Base-by-base conservation (phyloP, 2,329 filamentous ascomycete genomes). In the Pseudogymnoascus sp. region DNA sequence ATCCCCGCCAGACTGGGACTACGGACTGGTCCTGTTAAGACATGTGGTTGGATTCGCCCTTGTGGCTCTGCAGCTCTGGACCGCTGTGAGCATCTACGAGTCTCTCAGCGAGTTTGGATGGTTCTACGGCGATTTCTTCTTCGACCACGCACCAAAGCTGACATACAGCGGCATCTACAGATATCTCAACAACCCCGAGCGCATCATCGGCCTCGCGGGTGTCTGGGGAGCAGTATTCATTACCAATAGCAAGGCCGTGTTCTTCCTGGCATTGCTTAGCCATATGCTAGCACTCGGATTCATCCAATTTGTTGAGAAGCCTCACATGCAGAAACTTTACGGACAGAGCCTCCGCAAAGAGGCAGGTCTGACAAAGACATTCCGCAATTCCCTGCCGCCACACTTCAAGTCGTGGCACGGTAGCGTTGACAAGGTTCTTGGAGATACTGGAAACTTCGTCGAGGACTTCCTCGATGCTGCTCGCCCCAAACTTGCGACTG, bases 81-180 rank as follows among this genome's bases (percentile, higher is more conserved):
- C 92, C 1, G 88, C 91, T 1, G 80, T 89, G 66, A 97, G 92
- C 73, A 92, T 97, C 67, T 96, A 97, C 73, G 92, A 97, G 58
- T 95, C 91, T 1, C 84, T 99, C 0, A 94, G 94, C 61, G 94
- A 99, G 71, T 99, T 97, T 70, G 94, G 94, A 68, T 99, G 93
- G 93, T 97, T 97, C 79, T 97, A 92, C 71, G 94, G 94, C 16
- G 94, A 99, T 73, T 99, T 97, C 79, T 97, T 99, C 80, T 97
- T 94, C 72, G 91, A 97, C 64, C 88, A 90, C 50, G 85, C 87
- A 9, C 87, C 88, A 11, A 96, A 94, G 75, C 81, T 97, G 64
- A 97, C 90, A 0, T 99, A 99, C 75, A 92, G 89, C 67, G 95
- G 93, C 64, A 99, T 99, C 69, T 99, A 99, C 74, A 91, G 94